Evolutionary conservation across 768 basidiomycete genomes (phyloP).

Genomic region (Russula griseocarnosa): DNA sequence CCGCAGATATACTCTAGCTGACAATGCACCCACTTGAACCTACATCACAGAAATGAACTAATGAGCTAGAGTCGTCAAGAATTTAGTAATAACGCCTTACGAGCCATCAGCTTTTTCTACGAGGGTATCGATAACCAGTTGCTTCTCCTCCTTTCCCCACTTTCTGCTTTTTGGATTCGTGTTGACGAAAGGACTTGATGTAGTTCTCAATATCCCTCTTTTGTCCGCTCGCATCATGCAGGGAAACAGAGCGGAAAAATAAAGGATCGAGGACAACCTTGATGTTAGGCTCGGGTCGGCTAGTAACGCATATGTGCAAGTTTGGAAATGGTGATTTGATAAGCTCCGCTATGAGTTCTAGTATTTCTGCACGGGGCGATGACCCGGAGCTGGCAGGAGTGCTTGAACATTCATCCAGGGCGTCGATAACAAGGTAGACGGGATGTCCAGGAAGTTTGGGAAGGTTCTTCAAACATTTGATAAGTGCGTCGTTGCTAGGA

Average conservation of each 20-base stretch:
- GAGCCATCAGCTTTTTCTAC: background rate
- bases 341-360: background rate
- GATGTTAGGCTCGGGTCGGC: background rate
- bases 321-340: background rate
- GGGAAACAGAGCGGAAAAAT: background rate
- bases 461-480: background rate
- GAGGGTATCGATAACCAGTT: background rate
- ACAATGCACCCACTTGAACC: background rate
- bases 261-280: background rate
- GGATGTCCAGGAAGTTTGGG: background rate
- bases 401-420: background rate
- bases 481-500: background rate
- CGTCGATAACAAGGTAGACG: background rate
- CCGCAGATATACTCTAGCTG: background rate
- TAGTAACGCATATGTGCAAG: background rate
- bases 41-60: background rate
- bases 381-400: background rate
- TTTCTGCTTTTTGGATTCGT: background rate
- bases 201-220: background rate
- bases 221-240: background rate
- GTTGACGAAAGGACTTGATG: background rate
- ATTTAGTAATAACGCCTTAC: background rate
- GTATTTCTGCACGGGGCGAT: background rate
- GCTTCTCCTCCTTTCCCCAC: background rate
- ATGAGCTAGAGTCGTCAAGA: background rate